phyloP scores from a whole-genome alignment of 2,329 filamentous ascomycete genomes.

The Talaromyces amestolkiae region DNA sequence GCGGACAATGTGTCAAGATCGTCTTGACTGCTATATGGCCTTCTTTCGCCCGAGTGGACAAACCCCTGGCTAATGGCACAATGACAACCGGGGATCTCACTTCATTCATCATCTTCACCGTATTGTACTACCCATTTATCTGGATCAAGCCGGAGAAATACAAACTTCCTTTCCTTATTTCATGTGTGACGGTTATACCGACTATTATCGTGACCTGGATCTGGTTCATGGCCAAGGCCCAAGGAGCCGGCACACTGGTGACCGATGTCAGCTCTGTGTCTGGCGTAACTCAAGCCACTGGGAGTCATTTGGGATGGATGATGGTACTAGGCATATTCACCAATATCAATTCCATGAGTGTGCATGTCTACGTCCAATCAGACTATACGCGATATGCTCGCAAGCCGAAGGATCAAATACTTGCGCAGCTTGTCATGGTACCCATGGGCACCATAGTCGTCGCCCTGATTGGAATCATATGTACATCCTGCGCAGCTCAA shows the following conservation, averaged over 20 bases:
- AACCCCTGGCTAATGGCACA: not conserved
- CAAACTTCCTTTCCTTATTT: conserved; percentile 3
- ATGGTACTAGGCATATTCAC: conserved; percentile 10
- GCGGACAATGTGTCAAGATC: conserved; percentile 6
- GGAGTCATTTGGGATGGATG: conserved; percentile 9
- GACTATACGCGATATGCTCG: conserved; percentile 13
- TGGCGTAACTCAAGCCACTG: not conserved
- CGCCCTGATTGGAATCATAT: conserved; percentile 1
- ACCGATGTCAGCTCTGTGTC: not conserved
- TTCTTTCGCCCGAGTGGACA: not conserved
- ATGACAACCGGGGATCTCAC: conserved; percentile 9
- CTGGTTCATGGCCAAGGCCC: conserved; percentile 9
- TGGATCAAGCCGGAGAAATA: conserved; percentile 12
- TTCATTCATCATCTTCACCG: conserved; percentile 4
- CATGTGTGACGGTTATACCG: not conserved
- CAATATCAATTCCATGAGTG: conserved; percentile 9
- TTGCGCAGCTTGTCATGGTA: conserved; percentile 2
- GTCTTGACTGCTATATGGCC: conserved; percentile 9
- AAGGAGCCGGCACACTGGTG: conserved; percentile 4
- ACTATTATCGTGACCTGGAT: conserved; percentile 11
- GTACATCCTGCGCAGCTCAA: conserved; percentile 9
- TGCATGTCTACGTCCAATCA: conserved; percentile 1
- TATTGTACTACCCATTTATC: conserved; percentile 1
- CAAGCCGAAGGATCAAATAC: not conserved
- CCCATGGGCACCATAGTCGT: conserved; percentile 6